phyloP scores from a whole-genome alignment of 2,329 filamentous ascomycete genomes.

The Purpureocillium takamizusanense region DNA sequence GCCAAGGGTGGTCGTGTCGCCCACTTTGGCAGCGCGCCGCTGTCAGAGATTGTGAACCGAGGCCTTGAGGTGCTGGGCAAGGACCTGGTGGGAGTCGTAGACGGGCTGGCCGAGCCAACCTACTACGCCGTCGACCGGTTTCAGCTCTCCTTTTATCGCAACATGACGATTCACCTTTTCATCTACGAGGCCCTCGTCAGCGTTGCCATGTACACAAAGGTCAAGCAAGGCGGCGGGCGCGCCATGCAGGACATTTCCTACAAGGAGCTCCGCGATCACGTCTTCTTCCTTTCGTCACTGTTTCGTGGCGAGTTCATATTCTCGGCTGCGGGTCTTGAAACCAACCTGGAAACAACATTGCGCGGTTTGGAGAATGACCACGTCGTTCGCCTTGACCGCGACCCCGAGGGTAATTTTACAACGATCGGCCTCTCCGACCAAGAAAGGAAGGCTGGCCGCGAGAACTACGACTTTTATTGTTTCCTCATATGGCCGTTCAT shows the following conservation, averaged over 20 bases:
- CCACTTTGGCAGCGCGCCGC: constrained; percentile 76
- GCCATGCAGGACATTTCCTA: constrained; percentile 72
- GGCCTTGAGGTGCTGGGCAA: constrained; percentile 87
- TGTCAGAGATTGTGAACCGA: constrained; percentile 75
- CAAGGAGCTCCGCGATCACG: constrained; percentile 64
- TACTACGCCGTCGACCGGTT: constrained; percentile 94
- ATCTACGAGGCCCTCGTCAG: constrained; percentile 88
- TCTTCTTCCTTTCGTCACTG: constrained; percentile 82
- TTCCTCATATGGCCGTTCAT: constrained; percentile 99
- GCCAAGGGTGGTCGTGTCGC: constrained; percentile 87
- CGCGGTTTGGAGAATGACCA: constrained; percentile 67
- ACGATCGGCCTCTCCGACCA: constrained; percentile 65
- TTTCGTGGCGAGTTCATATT: constrained; percentile 98
- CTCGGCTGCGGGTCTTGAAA: constrained; percentile 70
- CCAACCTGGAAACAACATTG: constrained; percentile 76
- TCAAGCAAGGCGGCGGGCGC: constrained; percentile 85
- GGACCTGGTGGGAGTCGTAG: constrained; percentile 72
- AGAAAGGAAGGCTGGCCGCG: constrained; percentile 70
- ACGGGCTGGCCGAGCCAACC: constrained; percentile 78
- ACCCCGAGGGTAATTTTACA: constrained; percentile 45
- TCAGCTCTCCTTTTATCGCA: constrained; percentile 95
- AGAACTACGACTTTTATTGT: constrained; percentile 98
- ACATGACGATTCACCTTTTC: constrained; percentile 98
- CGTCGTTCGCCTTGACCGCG: constrained; percentile 60
- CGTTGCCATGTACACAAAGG: constrained; percentile 78